Evolutionary conservation across 1,284 basidiomycete species (phyloP).

Genomic region (Rhodotorula sp.): DNA sequence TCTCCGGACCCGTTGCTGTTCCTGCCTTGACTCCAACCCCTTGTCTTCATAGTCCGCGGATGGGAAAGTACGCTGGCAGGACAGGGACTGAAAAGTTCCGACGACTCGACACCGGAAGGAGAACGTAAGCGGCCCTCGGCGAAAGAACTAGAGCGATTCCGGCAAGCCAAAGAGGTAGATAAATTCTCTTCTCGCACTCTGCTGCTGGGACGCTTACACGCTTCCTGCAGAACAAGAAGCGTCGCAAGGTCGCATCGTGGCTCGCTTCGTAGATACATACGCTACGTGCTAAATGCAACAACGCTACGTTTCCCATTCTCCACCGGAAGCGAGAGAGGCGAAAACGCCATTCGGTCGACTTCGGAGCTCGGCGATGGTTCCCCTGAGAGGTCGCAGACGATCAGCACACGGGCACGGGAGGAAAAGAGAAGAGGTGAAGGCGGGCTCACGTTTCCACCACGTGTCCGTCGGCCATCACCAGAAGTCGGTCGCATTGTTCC

Average conservation of each 20-base stretch:
- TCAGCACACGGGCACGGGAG: neutral
- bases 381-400: slow-evolving; percentile 13
- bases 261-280: neutral
- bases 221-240: slow-evolving; percentile 24
- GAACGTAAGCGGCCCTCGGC: slow-evolving; percentile 15
- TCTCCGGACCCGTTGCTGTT: too few relatives aligned
- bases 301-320: slow-evolving; percentile 66
- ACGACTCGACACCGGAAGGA: neutral
- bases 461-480: slow-evolving; percentile 72
- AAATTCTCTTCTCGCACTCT: neutral
- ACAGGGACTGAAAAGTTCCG: slow-evolving; percentile 5
- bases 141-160: slow-evolving; percentile 29
- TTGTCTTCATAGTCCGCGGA: slow-evolving; percentile 12
- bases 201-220: neutral
- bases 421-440: neutral
- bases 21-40: neutral
- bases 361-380: slow-evolving; percentile 57
- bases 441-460: slow-evolving; percentile 61
- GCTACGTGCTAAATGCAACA: neutral
- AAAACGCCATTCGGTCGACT: slow-evolving; percentile 57
- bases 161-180: slow-evolving; percentile 22
- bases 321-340: slow-evolving; percentile 75
- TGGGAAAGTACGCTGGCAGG: slow-evolving; percentile 30
- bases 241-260: slow-evolving; percentile 23
- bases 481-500: slow-evolving; percentile 83